phyloP scores from a whole-genome alignment of 140 eudicot genomes.

The Senecio squalidus region DNA sequence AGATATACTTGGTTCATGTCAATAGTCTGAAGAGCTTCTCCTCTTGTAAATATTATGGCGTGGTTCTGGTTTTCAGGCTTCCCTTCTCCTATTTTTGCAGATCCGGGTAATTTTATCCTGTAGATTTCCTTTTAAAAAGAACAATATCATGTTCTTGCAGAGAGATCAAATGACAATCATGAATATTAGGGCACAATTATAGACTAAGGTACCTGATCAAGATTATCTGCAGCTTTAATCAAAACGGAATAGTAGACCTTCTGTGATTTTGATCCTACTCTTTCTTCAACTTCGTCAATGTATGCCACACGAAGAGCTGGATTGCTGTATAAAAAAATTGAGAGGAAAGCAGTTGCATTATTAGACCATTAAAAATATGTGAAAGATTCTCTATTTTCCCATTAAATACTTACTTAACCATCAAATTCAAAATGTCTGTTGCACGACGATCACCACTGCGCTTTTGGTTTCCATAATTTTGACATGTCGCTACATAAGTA shows the following conservation, averaged over 20 bases:
- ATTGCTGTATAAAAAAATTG: slow-evolving; percentile 47
- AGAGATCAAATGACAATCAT: slow-evolving; percentile 10
- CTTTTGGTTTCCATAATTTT: slow-evolving; percentile 95
- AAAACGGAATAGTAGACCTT: slow-evolving; percentile 93
- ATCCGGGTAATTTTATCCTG: slow-evolving; percentile 94
- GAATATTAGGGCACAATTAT: slow-evolving; percentile 5
- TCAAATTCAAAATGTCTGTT: slow-evolving; percentile 87
- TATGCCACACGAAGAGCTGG: slow-evolving; percentile 98
- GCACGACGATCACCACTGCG: slow-evolving; percentile 98
- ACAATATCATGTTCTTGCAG: slow-evolving; percentile 10
- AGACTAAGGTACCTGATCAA: slow-evolving; percentile 69
- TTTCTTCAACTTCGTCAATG: slow-evolving; percentile 97
- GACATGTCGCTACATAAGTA: slow-evolving; percentile 96
- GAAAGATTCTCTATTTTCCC: slow-evolving; percentile 1
- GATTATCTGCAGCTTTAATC: slow-evolving; percentile 93
- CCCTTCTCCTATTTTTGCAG: slow-evolving; percentile 98
- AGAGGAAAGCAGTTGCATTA: slow-evolving; percentile 4
- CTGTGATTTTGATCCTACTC: slow-evolving; percentile 65
- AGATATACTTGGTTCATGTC: slow-evolving; percentile 93
- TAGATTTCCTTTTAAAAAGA: slow-evolving; percentile 74
- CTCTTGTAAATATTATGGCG: slow-evolving; percentile 88
- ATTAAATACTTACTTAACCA: slow-evolving; percentile 80
- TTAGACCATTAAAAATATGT: neutral
- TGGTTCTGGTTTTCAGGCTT: slow-evolving; percentile 99
- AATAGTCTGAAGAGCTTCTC: slow-evolving; percentile 99